These are phyloP conservation scores for Liriodendron chinense DNA, from an alignment of 164 flowering plant species.

Conservation along the genomic window DNA sequence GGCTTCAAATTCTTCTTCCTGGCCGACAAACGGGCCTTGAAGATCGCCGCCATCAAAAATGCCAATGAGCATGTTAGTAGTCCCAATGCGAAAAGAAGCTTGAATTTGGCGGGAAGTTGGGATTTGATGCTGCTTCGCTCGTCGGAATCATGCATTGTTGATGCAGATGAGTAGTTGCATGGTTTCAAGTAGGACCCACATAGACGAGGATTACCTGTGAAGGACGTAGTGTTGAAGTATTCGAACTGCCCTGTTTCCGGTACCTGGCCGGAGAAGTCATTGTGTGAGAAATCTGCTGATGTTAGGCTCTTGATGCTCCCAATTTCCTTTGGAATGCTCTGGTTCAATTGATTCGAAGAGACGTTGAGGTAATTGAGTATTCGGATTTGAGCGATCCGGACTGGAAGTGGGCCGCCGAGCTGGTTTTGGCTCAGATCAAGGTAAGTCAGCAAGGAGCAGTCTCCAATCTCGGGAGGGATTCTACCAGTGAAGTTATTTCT, in stretches of 20 bases:
- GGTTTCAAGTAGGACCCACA: conserved; percentile 42
- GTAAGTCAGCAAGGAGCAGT: conserved; percentile 43
- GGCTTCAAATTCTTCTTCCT: conserved; percentile 22
- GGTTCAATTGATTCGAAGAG: conserved; percentile 50
- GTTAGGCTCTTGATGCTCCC: conserved; percentile 59
- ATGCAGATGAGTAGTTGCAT: conserved; percentile 30
- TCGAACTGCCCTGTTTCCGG: conserved; percentile 54
- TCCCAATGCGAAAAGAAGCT: conserved; percentile 55
- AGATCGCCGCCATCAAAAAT: conserved; percentile 41
- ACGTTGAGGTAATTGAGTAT: conserved; percentile 58
- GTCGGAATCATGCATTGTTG: conserved; percentile 12
- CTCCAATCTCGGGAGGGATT: conserved; percentile 48
- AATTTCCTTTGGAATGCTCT: conserved; percentile 48
- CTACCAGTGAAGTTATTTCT: conserved; percentile 52
- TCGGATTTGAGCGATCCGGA: conserved; percentile 43
- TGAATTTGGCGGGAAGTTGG: conserved; percentile 37
- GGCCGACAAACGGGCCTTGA: conserved; percentile 33
- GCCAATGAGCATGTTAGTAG: conserved; percentile 46
- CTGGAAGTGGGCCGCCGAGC: conserved; percentile 58
- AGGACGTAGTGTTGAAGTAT: conserved; percentile 58
- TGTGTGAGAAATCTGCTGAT: conserved; percentile 66
- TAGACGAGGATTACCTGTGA: conserved; percentile 55
- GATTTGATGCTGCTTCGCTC: conserved; percentile 18
- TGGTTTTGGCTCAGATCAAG: conserved; percentile 66
- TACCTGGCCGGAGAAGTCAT: conserved; percentile 54